Evolutionary conservation across 1,284 basidiomycete species (phyloP), one percentile per base, ranked within the genome.

Genomic region (Heterobasidion irregulare): DNA sequence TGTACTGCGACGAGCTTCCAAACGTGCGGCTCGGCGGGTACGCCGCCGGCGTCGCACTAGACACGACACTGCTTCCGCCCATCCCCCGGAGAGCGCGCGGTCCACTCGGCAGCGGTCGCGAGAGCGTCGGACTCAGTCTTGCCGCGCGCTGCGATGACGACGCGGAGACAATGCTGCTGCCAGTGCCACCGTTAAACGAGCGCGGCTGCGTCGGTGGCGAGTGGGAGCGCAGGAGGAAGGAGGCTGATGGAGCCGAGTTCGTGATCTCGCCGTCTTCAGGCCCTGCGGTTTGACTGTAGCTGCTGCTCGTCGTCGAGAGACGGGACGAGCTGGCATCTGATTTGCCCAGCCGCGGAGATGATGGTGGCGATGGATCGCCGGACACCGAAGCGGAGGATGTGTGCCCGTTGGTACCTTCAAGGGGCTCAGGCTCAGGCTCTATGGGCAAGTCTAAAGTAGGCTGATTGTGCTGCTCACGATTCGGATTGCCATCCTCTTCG

Each of bases 21-120:
- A 41, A 41, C 12, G 13, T 41, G 13, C 8, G 44, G 10, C 2
- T 32, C 1, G 15, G 56, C 12, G 19, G 58, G 34, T 38, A 44
- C 33, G 18, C 50, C 34, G 5, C 32, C 50, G 45, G 13, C 8
- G 44, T 8, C 2, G 15, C 2, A 10, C 53, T 12, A 16, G 58
- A 41, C 33, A 44, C 33, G 18, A 47, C 34, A 4, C 32, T 50
- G 38, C n/a, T 41, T 41, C 38, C 38, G 38, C 38, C 38, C 38
- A 41, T 41, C 4, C 68, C 68, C 45, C 80, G 67, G 15, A 82
- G 61, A n/a, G 80, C 80, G 19, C 79, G 74, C 0, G 81, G 81
- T 0, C 74, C 80, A 45, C 74, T 78, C 1, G 81, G 80, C 13
- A 76, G 67, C 19, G 74, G 70, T 35, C 73, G 70, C 18, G 68